Percentiles rank a stretch among this genome's conserved stretches.
Conservation (phyloP, 139 green algal genomes). For the Desmodesmus armatus region DNA sequence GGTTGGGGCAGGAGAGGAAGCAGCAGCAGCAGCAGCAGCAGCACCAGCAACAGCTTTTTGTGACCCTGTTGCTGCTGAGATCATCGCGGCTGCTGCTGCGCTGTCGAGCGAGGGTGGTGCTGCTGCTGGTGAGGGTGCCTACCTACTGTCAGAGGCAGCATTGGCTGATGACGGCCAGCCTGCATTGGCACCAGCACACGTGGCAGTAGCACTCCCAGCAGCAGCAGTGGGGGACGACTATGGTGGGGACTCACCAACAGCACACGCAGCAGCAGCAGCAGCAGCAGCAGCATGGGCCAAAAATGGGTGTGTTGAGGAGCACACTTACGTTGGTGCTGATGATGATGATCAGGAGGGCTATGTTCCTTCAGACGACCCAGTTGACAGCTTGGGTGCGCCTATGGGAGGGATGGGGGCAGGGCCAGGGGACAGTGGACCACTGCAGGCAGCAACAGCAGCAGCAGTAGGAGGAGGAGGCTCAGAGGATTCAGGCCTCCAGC, state of each 20-base stretch:
- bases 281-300: neutral
- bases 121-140: no score
- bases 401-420: neutral
- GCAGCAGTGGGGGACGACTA: neutral
- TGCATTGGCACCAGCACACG: neutral
- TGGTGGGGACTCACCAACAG: neutral
- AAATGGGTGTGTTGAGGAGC: neutral
- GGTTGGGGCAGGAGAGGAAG: neutral
- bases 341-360: neutral
- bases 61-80: no score
- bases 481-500: neutral
- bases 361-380: neutral
- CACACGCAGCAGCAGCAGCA: neutral
- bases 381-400: neutral
- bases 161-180: neutral
- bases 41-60: conserved; percentile 14
- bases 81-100: no score
- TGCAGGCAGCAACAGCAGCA: neutral
- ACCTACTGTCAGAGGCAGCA: no score
- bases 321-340: neutral
- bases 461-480: neutral
- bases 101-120: no score
- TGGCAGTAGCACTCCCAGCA: neutral
- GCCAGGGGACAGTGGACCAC: neutral
- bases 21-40: conserved; percentile 22